Base-by-base conservation (phyloP, 441 rosid genomes). In the Gossypium laxum region DNA sequence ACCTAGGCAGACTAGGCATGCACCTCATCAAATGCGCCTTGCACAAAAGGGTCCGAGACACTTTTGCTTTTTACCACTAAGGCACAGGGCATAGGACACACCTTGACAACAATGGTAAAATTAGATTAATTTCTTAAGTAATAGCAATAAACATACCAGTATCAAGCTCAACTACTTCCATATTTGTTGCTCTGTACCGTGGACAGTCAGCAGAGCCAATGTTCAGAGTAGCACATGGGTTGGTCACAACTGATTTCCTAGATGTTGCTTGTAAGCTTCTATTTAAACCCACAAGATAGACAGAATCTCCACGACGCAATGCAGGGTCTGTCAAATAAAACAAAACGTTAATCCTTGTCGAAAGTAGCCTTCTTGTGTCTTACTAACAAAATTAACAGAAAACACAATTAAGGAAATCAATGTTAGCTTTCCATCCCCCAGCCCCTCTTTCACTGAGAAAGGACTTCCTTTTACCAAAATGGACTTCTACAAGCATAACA, bases 121-220 rank as follows among this genome's bases (percentile, higher is more conserved):
- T 48, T 30, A 63, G 57, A 66, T 66, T 24, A n/a, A 17, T 22
- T 24, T 38, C 67, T 43, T 15, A 3, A 12, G 34, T 63, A 32
- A 45, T 38, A n/a, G 72, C 65, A 69, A 47, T 43, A 74, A 28
- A 19, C 77, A 58, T 82, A 91, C 99, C 98, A 15, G 97, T 89
- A 82, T 92, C 97, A 71, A 94, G 87, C 83, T 94, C 99, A 79
- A 94, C 88, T 34, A 92, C 94, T 85, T 94, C 98, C 91, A 88
- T 94, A 82, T 92, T 94, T 72, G 87, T 89, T 74, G 98, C 98
- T 81, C 94, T 87, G 74, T 91, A 90, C 70, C 94, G 86, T 50
- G 96, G 96, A 83, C 83, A 85, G 76, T 91, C 97, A 72, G 92
- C 93, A 54, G 90, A 90, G 69, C 86, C 82, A 72, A 88, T 86